Percentiles rank a stretch among this genome's conserved stretches.
phyloP scores from a whole-genome alignment of 2,329 filamentous ascomycete genomes.

The Colletotrichum caudatum region DNA sequence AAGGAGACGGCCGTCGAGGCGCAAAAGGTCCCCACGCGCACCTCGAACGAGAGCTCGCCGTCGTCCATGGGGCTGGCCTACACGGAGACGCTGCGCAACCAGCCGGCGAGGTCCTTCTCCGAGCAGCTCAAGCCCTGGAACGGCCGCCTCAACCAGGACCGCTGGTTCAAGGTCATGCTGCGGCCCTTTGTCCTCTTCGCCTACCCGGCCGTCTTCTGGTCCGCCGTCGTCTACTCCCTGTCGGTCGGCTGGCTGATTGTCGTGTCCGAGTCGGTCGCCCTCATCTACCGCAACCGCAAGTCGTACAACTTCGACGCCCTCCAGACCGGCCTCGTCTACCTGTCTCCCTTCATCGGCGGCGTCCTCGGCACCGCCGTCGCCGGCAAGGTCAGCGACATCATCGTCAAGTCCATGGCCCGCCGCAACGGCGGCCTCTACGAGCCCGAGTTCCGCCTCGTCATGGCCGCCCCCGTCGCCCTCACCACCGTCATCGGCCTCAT shows the following conservation, averaged over 20 bases:
- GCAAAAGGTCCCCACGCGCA: conserved; percentile 53
- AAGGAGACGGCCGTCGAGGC: conserved; percentile 54
- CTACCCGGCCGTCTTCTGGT: conserved; percentile 93
- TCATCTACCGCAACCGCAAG: conserved; percentile 77
- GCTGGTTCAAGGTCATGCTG: conserved; percentile 81
- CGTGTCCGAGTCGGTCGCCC: conserved; percentile 85
- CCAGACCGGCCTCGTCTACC: conserved; percentile 86
- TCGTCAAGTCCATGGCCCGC: conserved; percentile 84
- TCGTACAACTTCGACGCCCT: conserved; percentile 86
- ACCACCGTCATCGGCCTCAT: conserved; percentile 88
- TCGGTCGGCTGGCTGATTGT: conserved; percentile 97
- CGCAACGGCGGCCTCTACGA: conserved; percentile 95
- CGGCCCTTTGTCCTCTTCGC: conserved; percentile 88
- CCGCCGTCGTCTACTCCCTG: conserved; percentile 83
- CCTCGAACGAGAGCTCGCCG: conserved; percentile 50
- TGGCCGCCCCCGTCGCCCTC: conserved; percentile 84
- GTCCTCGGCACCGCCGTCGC: conserved; percentile 93
- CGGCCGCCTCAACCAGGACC: conserved; percentile 81
- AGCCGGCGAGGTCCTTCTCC: conserved; percentile 76
- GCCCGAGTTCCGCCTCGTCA: conserved; percentile 90
- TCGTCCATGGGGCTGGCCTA: conserved; percentile 63
- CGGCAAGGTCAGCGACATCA: conserved; percentile 85
- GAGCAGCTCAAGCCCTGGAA: conserved; percentile 83
- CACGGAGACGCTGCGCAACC: conserved; percentile 75
- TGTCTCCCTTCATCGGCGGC: conserved; percentile 90